Base-by-base conservation (phyloP, 306 rosid species). In the Gastrolobium villosum region DNA sequence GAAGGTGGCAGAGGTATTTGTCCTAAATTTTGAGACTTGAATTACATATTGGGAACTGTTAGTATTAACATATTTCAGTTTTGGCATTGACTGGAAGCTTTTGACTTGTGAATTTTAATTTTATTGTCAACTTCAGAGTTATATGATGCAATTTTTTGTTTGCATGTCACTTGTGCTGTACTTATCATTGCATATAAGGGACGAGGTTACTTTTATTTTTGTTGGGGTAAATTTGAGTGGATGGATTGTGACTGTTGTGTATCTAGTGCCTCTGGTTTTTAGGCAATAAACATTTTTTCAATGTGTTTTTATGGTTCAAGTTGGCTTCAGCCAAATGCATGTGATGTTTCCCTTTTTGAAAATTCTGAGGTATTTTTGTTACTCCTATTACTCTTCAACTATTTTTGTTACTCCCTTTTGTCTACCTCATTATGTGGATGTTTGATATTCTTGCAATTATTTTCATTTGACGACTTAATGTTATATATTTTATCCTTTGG, bases 1-100 rank as follows among this genome's bases (percentile, higher is more conserved):
- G 88, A 96, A 89, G 82, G 87, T 86, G 67, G 90, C 97, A 39
- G 97, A 93, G 98, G 99, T 93, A 70, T 75, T 61, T 55, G 13
- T 32, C 74, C 52, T 70, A 3, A 31, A 46, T 28, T 74, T 31
- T 56, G 11, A 5, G 52, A 56, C 14, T 34, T 56, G 37, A 34
- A 20, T 64, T 26, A 4, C 9, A 5, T 67, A 35, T 15, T 31
- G 26, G 53, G 64, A 52, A 36, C 20, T 20, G 32, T 13, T 36
- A 6, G 3, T 10, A n/a, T 81, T 52, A 46, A 8, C 37, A 3
- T 60, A 44, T 36, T 53, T 78, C 35, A 31, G 34, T 45, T 88
- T 10, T 13, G 70, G 26, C 10, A 40, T 57, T 36, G 62, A 10
- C n/a, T 40, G 35, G 48, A 50, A 56, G 46, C 39, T 45, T 49